phyloP scores from a whole-genome alignment of 768 basidiomycete species.

The Pleurotus salmoneostramineus region DNA sequence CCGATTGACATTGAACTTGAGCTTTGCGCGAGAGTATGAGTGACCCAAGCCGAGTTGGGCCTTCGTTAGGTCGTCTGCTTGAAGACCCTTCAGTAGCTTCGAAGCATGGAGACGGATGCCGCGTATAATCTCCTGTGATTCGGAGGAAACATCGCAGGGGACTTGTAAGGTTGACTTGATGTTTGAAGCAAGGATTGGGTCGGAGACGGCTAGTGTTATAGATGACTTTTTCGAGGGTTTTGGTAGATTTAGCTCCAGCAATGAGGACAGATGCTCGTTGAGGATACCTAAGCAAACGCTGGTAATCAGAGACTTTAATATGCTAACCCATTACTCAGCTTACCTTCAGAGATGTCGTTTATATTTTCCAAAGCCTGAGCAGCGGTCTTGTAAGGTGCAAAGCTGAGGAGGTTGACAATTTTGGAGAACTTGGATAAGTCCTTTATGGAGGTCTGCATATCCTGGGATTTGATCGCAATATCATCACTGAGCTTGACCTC shows the following conservation, averaged over 20 bases:
- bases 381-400: conserved; percentile 91
- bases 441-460: conserved; percentile 81
- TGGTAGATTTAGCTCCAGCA: conserved; percentile 85
- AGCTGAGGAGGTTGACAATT: conserved; percentile 88
- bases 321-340: conserved; percentile 15
- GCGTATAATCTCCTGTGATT: conserved; percentile 81
- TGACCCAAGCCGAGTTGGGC: conserved; percentile 97
- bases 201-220: conserved; percentile 77
- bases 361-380: conserved; percentile 93
- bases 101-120: conserved; percentile 90
- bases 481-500: conserved; percentile 84
- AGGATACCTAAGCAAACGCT: conserved; percentile 59
- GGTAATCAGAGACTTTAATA: neutral
- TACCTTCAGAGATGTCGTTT: conserved; percentile 95
- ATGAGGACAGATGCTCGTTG: conserved; percentile 76
- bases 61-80: conserved; percentile 82
- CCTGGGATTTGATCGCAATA: conserved; percentile 73
- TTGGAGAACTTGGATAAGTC: conserved; percentile 88
- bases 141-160: conserved; percentile 78
- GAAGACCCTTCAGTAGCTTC: conserved; percentile 86
- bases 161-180: conserved; percentile 74
- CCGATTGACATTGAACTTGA: conserved; percentile 96
- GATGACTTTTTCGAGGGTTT: conserved; percentile 68
- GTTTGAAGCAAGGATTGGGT: conserved; percentile 66
- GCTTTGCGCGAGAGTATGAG: conserved; percentile 95